Evolutionary conservation across 257 asterid species (phyloP), one percentile per base, ranked within the genome.

Genomic region (Salvia rosmarinus): DNA sequence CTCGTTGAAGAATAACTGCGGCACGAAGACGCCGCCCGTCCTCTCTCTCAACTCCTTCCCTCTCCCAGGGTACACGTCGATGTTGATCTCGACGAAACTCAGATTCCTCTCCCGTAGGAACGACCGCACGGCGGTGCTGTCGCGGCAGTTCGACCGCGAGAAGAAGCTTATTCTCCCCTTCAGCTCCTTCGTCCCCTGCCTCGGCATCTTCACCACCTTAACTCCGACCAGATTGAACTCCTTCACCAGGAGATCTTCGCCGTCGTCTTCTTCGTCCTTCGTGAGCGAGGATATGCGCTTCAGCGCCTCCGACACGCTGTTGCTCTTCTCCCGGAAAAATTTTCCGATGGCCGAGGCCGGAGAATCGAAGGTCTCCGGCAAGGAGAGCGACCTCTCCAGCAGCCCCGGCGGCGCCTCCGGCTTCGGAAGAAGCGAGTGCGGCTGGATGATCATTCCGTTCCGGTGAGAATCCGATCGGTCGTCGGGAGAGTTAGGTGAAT

Each of bases 91-190:
- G 4, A 84, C 93, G 74, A 78, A 94, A 25, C 81, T 72, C 19
- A 91, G 72, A 51, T 67, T 77, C 75, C 79, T 79, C 71, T 74
- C 85, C 4, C 95, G 85, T 32, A 94, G 67, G 30, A 86, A 91
- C 40, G 86, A 79, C 28, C 99, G 85, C 21, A 94, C 93, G 8
- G 98, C 98, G 4, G 83, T 80, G 74, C 96, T 78, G 73, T 94
- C 99, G 71, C 99, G 76, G 85, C 96, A 91, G 37, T 85, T 88
- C 23, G 99, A 89, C 51, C 95, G 67, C 71, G 99, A 94, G 82
- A 88, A 94, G 80, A 94, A 91, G 81, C 90, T 82, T 0, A 94
- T 77, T 12, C 96, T 79, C 8, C 97, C n/a, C 98, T 8, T 77
- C 9, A 83, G 69, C 83, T 78, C 83, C 64, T 77, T 71, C 71